Base-by-base conservation (phyloP, 1,284 basidiomycete genomes). In the Ganoderma boninense region DNA sequence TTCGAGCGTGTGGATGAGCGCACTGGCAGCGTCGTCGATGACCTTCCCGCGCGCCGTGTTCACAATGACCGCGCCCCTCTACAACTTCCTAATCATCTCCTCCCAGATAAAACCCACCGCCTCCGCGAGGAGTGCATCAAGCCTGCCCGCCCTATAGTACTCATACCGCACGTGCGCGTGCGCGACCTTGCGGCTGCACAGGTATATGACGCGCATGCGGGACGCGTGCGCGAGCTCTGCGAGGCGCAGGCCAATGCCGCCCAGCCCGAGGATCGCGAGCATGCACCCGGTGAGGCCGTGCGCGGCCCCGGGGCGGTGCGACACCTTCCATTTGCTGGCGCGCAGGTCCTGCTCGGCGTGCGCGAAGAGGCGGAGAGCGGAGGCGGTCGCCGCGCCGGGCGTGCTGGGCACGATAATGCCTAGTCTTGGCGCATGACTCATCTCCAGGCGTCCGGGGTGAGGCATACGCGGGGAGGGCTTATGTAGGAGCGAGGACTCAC, bases 1-100 rank as follows among this genome's bases (percentile, higher is more conserved):
- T 77, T 95, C 91, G 69, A 97, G 82, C 16, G 95, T 95, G 26
- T 87, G 87, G 73, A 97, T 93, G 84, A 97, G 85, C 2, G 95
- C 96, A 4, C 88, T 90, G 4, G 3, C 35, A 7, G 7, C 4
- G 80, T 97, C 95, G 74, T 97, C 95, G 59, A 97, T 89, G 32
- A 97, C 91, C 77, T 94, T 96, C 7, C 96, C 96, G 56, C 96
- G 84, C 26, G 96, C 96, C 1, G 96, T 97, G 80, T 97, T 98
- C 75, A 97, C 87, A 72, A 98, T 88, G 59, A 96, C 87, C 1
- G 91, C 87, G 8, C 93, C 93, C 67, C 89, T 89, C 85, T 95
- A 97, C 86, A 98, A 86, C 77, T 86, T 85, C 64, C 90, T 84
- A 71, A 98, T 96, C 86, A 92, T 90, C 73, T 87, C 87, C 79